phyloP scores from a whole-genome alignment of 2,329 filamentous ascomycete genomes.

The Pseudohalonectria lignicola region DNA sequence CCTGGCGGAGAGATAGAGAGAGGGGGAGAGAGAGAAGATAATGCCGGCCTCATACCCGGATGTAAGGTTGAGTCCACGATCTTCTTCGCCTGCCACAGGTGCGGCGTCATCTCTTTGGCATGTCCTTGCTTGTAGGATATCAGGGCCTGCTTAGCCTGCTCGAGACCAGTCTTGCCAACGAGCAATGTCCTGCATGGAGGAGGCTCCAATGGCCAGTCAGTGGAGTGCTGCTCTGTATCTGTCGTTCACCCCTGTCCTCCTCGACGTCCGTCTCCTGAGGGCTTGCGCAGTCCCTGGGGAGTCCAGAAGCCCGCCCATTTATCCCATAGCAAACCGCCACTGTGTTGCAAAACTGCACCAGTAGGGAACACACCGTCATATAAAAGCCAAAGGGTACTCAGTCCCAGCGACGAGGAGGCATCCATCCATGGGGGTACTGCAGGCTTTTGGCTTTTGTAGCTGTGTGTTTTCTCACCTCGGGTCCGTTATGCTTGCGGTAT shows the following conservation, averaged over 20 bases:
- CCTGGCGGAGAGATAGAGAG: background rate
- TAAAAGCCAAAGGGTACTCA: no score
- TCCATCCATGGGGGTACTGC: slow-evolving; percentile 4
- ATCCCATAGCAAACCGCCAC: no score
- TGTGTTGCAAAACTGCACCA: no score
- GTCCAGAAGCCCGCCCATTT: no score
- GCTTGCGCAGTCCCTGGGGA: background rate
- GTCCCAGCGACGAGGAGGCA: no score
- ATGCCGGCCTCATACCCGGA: slow-evolving; percentile 53
- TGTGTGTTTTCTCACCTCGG: slow-evolving; percentile 63
- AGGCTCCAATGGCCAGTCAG: background rate
- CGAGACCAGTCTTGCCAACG: slow-evolving; percentile 65
- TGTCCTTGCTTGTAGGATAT: slow-evolving; percentile 80
- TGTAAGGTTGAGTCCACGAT: slow-evolving; percentile 93
- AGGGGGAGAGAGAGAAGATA: background rate
- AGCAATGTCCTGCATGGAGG: slow-evolving; percentile 66
- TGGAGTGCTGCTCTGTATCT: background rate
- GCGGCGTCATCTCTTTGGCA: slow-evolving; percentile 69
- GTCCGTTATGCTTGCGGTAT: slow-evolving; percentile 83
- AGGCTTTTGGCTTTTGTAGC: background rate
- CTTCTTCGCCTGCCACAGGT: slow-evolving; percentile 94
- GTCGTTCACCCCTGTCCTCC: background rate
- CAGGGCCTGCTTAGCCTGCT: slow-evolving; percentile 74
- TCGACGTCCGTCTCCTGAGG: background rate
- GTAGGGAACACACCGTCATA: no score